phyloP scores from a whole-genome alignment of 2,329 filamentous ascomycete genomes.

The Ascochyta pisi region DNA sequence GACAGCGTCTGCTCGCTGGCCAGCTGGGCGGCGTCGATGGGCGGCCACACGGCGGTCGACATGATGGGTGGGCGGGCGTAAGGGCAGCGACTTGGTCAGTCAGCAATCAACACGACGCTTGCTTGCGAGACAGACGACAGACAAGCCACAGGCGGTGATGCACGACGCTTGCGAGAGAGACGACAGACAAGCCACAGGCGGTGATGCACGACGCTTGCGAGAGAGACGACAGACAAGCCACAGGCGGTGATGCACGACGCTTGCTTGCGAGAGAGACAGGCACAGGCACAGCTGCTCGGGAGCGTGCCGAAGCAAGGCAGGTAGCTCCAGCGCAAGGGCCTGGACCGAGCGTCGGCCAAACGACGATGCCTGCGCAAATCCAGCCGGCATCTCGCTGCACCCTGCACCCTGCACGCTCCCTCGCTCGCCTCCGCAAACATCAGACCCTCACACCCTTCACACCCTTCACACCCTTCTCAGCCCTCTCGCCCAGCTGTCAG shows the following conservation, averaged over 20 bases:
- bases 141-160: too few species aligned
- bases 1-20: conserved; percentile 60
- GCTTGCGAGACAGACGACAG: too few species aligned
- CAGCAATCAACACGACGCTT: too few species aligned
- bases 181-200: too few species aligned
- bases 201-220: too few species aligned
- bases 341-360: conserved; percentile 5
- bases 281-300: too few species aligned
- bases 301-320: conserved; percentile 10
- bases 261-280: too few species aligned
- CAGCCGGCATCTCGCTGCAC: neutral
- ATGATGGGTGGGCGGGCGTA: conserved; percentile 46
- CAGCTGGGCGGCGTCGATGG: conserved; percentile 59
- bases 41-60: conserved; percentile 68
- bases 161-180: too few species aligned
- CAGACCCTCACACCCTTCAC: neutral
- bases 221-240: too few species aligned
- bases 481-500: neutral
- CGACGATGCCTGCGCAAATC: neutral
- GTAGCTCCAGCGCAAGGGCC: conserved; percentile 1
- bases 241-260: too few species aligned
- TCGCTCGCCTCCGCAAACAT: conserved; percentile 5
- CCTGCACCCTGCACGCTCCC: neutral
- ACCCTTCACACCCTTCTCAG: too few species aligned
- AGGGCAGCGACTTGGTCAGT: too few species aligned